Percentiles rank a stretch among this genome's conserved stretches.
Evolutionary conservation across 768 basidiomycete species (phyloP).

Genomic region (Collybiopsis confluens): DNA sequence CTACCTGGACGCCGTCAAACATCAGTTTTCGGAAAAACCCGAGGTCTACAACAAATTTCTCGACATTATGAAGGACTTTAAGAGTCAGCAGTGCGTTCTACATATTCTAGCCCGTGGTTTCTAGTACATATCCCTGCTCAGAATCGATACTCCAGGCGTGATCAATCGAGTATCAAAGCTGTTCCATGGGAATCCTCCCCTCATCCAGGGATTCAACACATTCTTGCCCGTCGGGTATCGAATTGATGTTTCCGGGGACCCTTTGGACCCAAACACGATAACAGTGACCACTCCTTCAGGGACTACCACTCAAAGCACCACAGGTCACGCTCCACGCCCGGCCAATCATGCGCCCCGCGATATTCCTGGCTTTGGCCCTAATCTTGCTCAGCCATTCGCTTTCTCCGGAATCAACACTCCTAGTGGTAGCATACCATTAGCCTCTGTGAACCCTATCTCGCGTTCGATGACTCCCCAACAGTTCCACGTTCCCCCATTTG

Average conservation of each 20-base stretch:
- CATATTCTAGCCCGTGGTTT: constrained; percentile 9
- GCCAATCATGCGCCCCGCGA: constrained; percentile 23
- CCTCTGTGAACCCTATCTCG: constrained; percentile 35
- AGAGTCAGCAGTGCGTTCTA: constrained; percentile 78
- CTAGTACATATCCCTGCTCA: constrained; percentile 24
- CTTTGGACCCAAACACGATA: constrained; percentile 65
- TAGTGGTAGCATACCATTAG: constrained; percentile 20
- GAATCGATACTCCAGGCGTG: constrained; percentile 96
- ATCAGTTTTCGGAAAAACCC: constrained; percentile 87
- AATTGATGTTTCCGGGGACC: constrained; percentile 79
- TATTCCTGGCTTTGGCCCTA: constrained; percentile 23
- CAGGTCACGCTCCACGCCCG: constrained; percentile 12
- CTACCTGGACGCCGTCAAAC: constrained; percentile 91
- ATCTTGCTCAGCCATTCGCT: constrained; percentile 26
- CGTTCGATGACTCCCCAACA: constrained; percentile 52
- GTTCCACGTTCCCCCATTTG: constrained; percentile 34
- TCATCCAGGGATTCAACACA: constrained; percentile 98
- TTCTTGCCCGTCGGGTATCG: constrained; percentile 93
- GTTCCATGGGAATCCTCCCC: constrained; percentile 83
- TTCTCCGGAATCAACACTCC: constrained; percentile 21
- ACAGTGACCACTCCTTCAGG: constrained; percentile 80
- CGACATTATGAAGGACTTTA: constrained; percentile 99
- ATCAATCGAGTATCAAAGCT: constrained; percentile 92
- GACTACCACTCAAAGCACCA: constrained; percentile 63
- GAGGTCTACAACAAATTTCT: constrained; percentile 92